Base-by-base conservation (phyloP, 2,329 filamentous ascomycete species). In the Nectriaceae sp. region DNA sequence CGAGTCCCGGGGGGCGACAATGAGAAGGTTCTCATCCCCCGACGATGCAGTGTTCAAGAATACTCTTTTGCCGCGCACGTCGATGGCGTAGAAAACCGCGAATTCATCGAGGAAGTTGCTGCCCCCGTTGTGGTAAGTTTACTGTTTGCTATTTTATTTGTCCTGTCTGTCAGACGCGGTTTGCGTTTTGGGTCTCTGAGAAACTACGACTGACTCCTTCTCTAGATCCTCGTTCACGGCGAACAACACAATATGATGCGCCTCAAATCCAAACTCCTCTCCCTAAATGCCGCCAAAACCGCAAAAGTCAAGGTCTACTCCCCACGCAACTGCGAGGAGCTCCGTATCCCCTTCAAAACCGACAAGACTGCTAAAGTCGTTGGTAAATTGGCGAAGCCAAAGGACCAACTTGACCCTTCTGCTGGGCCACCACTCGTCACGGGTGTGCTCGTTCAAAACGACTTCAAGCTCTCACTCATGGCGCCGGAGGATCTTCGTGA, bases 171-270 rank as follows among this genome's bases (percentile, higher is more conserved):
- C n/a, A n/a, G n/a, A n/a, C n/a, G n/a, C n/a, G n/a, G n/a, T n/a
- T n/a, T n/a, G n/a, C n/a, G n/a, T n/a, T n/a, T n/a, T n/a, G n/a
- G n/a, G n/a, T n/a, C n/a, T n/a, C n/a, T n/a, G n/a, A n/a, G n/a
- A 29, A 16, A 16, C 36, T 38, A 4, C 26, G 19, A 29, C 53
- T 60, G 44, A 61, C 44, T 3, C 40, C 42, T 38, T 21, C 37
- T 8, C 29, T 50, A 93, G 89, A 97, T 99, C 51, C 82, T 99
- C 24, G 94, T 99, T 3, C 94, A 99, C 60, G 94, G 94, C 47
- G 94, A 99, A 67, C 91, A 94, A 62, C 90, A 96, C 66, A 96
- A 97, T 66, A 97, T 97, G 91, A 96, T 94, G 80, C 86, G 94
- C 45, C 76, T 99, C 21, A 96, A 96, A 69, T 97, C 92, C 3